phyloP scores from a whole-genome alignment of 192 early-diverging fungal genomes.

The Phlyctochytrium planicorne region DNA sequence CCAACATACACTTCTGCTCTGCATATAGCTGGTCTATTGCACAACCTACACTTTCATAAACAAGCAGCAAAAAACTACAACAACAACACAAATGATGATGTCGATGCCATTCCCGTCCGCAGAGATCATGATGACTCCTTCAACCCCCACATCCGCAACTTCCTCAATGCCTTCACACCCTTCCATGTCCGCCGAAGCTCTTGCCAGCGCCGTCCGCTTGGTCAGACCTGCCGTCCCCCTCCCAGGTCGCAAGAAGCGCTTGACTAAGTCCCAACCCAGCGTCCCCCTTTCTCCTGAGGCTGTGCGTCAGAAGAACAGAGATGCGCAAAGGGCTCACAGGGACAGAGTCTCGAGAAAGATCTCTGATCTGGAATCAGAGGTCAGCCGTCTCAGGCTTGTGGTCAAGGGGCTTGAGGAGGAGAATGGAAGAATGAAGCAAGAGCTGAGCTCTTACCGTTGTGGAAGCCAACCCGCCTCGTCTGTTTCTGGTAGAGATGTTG shows the following conservation, averaged over 20 bases:
- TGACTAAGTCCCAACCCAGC: not conserved
- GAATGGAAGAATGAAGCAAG: not conserved
- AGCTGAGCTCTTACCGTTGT: no score
- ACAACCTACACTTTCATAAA: no score
- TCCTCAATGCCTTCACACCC: no score
- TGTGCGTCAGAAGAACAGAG: conserved; percentile 2
- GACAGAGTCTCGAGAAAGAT: not conserved
- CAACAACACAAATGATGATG: no score
- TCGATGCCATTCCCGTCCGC: no score
- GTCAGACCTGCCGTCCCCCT: not conserved
- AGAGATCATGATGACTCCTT: no score
- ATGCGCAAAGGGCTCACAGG: not conserved
- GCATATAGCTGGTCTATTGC: no score
- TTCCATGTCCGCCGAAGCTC: not conserved
- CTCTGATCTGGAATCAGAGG: not conserved
- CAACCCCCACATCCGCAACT: no score
- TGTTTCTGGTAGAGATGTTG: no score
- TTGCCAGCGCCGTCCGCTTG: not conserved
- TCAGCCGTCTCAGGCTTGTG: not conserved
- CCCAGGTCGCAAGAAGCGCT: not conserved
- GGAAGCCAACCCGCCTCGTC: no score
- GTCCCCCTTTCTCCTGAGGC: not conserved
- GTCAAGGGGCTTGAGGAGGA: not conserved
- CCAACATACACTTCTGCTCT: no score
- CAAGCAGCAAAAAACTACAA: no score